Conservation (phyloP, 1,139 yeast species). For the Blastobotrys petasosporus region DNA sequence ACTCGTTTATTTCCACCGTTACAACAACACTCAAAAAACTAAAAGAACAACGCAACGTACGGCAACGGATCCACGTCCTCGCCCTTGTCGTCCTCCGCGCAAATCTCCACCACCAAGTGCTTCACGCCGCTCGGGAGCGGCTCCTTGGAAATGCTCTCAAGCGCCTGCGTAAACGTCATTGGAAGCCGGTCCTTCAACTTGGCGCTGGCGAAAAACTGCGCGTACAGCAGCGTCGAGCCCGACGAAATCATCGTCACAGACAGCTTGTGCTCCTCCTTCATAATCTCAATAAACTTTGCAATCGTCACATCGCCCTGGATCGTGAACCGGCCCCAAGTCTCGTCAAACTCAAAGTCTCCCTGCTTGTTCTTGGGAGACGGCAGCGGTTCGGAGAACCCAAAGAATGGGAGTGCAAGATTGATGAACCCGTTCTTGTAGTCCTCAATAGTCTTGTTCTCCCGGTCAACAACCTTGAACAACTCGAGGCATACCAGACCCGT, state of each 20-base stretch:
- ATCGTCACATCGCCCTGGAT: constrained; percentile 73
- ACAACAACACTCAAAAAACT: too few relatives aligned
- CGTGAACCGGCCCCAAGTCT: constrained; percentile 93
- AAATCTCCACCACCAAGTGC: constrained; percentile 77
- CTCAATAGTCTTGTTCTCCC: constrained; percentile 61
- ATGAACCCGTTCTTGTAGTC: constrained; percentile 91
- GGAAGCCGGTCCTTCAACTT: constrained; percentile 73
- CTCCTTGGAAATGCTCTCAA: constrained; percentile 77
- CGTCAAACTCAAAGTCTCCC: constrained; percentile 65
- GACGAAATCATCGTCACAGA: constrained; percentile 87
- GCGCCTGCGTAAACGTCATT: constrained; percentile 64
- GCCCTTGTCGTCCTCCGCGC: constrained; percentile 87
- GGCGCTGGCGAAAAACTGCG: constrained; percentile 89
- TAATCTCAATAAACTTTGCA: constrained; percentile 66
- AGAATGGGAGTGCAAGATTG: constrained; percentile 90
- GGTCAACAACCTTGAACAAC: constrained; percentile 80
- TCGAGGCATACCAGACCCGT: constrained; percentile 93
- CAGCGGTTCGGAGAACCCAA: constrained; percentile 95
- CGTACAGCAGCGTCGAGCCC: constrained; percentile 84
- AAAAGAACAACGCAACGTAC: constrained; percentile 44
- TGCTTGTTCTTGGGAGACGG: constrained; percentile 77
- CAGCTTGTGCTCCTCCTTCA: constrained; percentile 74
- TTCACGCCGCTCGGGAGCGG: constrained; percentile 70
- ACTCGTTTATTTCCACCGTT: too few relatives aligned
- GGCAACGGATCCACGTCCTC: constrained; percentile 96